Base-by-base conservation (phyloP, 192 early-diverging fungal genomes). In the Entomortierella chlamydospora region DNA sequence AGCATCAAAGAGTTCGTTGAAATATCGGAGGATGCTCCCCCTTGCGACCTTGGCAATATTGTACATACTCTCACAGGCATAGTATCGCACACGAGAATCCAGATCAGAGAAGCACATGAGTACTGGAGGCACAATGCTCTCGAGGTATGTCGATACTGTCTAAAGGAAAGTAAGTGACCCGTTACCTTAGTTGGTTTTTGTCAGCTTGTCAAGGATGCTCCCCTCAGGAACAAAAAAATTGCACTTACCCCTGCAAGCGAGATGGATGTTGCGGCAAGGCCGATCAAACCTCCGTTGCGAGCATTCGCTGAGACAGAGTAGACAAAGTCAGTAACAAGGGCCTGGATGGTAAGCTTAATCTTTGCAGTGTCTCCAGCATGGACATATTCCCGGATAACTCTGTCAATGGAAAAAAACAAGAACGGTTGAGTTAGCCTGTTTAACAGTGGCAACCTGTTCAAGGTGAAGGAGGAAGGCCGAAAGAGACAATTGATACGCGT, bases 51-150 rank as follows among this genome's bases (percentile, higher is more conserved):
- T 99, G 25, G 93, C 92, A 56, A 99, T 96, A 79, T 99, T 99
- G 72, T 99, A 99, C 90, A 99, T 93, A 61, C 90, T 91, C 83
- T 99, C 98, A 68, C 96, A 98, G 2, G 98, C 97, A 90, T 98
- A 99, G 86, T 99, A 99, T 31, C 97, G 88, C 49, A 99, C 96
- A 17, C 94, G 87, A 30, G 91, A 90, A 78, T 99, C 98, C 59
- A 91, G 95, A 76, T 99, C 96, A 6, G 86, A 81, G 63, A 99
- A 93, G 64, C 97, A 98, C 30, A 95, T 87, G 4, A 99, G 89
- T 22, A 99, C 95, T 2, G 98, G 98, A 20, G 96, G 95, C 4
- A 98, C 91, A 64, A 99, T 95, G 18, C 85, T 87, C 41, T 89
- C 87, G 13, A 98, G 76, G 57, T 93, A 91, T 20, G 76, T 73